Percentiles rank a stretch among this genome's conserved stretches.
Conservation (phyloP, 495 filamentous ascomycete species). For the Trichoderma erinaceum region DNA sequence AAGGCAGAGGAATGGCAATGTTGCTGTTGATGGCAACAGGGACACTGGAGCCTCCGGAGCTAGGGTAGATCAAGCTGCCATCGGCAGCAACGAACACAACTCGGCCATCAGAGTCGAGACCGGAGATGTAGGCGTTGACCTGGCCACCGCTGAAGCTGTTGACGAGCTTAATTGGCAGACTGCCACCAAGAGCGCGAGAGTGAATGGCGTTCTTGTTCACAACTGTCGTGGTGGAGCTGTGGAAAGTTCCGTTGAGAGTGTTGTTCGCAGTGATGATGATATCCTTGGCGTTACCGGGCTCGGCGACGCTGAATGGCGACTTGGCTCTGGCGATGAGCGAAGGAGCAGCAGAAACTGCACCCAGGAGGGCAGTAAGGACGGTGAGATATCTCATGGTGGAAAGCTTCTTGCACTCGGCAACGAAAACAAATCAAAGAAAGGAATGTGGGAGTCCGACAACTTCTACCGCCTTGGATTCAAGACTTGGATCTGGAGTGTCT, state of each 20-base stretch:
- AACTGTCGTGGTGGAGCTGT: background rate
- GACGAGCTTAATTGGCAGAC: slow-evolving; percentile 22
- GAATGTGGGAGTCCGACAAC: no score
- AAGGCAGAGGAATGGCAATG: slow-evolving; percentile 28
- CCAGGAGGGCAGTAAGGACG: background rate
- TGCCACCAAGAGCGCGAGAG: background rate
- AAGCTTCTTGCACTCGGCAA: background rate
- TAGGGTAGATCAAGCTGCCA: slow-evolving; percentile 32
- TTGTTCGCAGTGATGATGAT: background rate
- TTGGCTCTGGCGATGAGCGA: background rate
- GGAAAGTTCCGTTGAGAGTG: background rate
- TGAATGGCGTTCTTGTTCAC: background rate
- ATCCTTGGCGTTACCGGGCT: background rate
- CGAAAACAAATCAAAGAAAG: no score
- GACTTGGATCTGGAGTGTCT: background rate
- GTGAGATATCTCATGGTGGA: background rate
- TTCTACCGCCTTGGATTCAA: no score
- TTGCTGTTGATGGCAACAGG: slow-evolving; percentile 28
- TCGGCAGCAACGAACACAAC: slow-evolving; percentile 32
- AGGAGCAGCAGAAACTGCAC: background rate
- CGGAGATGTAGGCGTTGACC: slow-evolving; percentile 36
- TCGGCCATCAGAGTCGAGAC: slow-evolving; percentile 25
- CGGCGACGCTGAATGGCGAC: background rate
- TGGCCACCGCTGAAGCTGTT: slow-evolving; percentile 36
- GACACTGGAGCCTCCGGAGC: slow-evolving; percentile 21